Percentiles rank a stretch among this genome's conserved stretches.
phyloP scores from a whole-genome alignment of 345 rosid genomes.

The Lumnitzera racemosa region DNA sequence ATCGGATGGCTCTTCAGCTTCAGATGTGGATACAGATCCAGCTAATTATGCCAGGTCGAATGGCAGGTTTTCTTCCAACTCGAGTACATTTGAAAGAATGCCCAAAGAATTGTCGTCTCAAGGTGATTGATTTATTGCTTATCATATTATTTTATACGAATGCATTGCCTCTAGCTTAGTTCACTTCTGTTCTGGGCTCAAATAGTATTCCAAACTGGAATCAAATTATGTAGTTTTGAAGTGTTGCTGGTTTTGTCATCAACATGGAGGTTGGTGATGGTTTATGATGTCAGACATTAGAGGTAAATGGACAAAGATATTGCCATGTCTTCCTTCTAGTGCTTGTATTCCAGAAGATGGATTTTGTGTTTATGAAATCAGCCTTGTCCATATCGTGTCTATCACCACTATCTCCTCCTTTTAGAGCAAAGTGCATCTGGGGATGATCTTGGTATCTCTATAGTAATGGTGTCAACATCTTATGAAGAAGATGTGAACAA shows the following conservation, averaged over 20 bases:
- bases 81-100: constrained; percentile 13
- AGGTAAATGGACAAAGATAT: neutral
- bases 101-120: constrained; percentile 23
- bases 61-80: constrained; percentile 8
- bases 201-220: no score
- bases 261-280: neutral
- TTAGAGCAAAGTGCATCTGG: no score
- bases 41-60: constrained; percentile 11
- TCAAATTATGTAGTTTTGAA: no score
- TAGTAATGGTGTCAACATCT: no score
- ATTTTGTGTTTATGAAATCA: no score
- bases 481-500: no score
- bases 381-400: no score
- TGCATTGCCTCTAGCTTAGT: no score
- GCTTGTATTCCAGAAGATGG: no score
- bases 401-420: no score
- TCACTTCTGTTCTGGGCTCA: neutral
- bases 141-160: neutral
- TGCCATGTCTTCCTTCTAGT: no score
- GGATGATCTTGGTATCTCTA: no score
- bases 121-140: constrained; percentile 24
- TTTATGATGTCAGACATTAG: neutral
- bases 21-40: constrained; percentile 35
- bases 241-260: neutral
- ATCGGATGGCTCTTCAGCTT: constrained; percentile 49